Percentiles rank a stretch among this genome's conserved stretches.
phyloP scores from a whole-genome alignment of 139 green algal genomes.

The Diplosphaera chodatii region DNA sequence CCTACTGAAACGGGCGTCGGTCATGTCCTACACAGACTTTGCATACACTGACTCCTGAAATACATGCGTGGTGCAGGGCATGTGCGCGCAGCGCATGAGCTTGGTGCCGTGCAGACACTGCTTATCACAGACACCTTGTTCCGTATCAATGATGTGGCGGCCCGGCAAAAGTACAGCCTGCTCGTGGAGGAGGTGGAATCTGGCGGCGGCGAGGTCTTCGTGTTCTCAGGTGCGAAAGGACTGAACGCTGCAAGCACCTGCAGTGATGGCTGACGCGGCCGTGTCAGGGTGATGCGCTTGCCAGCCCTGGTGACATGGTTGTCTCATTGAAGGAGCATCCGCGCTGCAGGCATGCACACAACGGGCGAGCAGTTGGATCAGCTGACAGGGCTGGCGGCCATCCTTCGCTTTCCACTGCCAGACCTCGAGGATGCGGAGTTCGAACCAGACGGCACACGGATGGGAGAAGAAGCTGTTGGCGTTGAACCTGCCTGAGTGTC shows the following conservation, averaged over 20 bases:
- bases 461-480: neutral
- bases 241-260: no score
- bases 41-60: no score
- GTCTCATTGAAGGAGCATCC: neutral
- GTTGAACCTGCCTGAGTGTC: no score
- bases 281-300: no score
- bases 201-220: constrained; percentile 67
- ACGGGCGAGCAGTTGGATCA: constrained; percentile 83
- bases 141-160: constrained; percentile 56
- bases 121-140: constrained; percentile 84
- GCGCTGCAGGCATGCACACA: constrained; percentile 26
- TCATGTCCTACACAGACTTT: no score
- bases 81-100: constrained; percentile 60
- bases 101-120: constrained; percentile 64
- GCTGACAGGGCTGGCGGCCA: constrained; percentile 80
- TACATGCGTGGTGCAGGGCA: constrained; percentile 47
- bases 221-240: constrained; percentile 71
- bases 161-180: constrained; percentile 48
- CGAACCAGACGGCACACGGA: constrained; percentile 4
- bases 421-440: constrained; percentile 83
- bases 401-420: constrained; percentile 86
- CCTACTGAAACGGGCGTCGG: no score
- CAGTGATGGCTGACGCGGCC: no score
- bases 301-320: no score
- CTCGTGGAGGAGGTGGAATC: constrained; percentile 80